phyloP scores from a whole-genome alignment of 2,329 filamentous ascomycete species.

The Thelonectria discophora region DNA sequence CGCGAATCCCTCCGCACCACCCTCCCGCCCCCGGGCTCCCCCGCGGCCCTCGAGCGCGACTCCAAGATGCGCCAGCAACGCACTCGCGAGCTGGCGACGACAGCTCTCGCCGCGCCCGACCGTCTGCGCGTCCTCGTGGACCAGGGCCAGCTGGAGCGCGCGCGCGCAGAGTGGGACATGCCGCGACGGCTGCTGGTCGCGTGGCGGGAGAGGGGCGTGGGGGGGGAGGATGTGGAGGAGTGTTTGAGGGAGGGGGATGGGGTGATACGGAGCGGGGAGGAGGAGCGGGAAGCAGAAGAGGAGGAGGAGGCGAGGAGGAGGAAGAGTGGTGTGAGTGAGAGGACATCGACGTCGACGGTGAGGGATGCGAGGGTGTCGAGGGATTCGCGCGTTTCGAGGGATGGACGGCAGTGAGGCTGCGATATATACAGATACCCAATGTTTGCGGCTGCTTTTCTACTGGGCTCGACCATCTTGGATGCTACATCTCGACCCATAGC shows the following conservation, averaged over 20 bases:
- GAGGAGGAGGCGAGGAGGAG: constrained; percentile 1
- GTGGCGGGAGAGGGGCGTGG: constrained; percentile 65
- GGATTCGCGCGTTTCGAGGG: constrained; percentile 27
- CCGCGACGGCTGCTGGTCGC: constrained; percentile 59
- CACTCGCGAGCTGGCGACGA: constrained; percentile 66
- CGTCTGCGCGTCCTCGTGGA: constrained; percentile 65
- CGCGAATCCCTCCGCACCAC: constrained; percentile 59
- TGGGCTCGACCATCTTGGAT: too few species aligned
- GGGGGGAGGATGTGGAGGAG: constrained; percentile 62
- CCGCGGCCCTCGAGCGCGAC: constrained; percentile 47
- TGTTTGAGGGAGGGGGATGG: constrained; percentile 65
- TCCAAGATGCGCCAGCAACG: constrained; percentile 47
- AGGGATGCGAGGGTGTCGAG: constrained; percentile 24
- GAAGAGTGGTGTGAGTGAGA: constrained; percentile 31
- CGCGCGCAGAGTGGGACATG: constrained; percentile 65
- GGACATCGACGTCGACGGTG: constrained; percentile 29
- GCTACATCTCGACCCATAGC: not conserved
- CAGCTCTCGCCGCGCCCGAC: constrained; percentile 69
- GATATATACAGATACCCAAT: constrained; percentile 34
- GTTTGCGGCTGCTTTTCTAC: constrained; percentile 8
- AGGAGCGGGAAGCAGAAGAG: constrained; percentile 1
- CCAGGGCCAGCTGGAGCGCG: constrained; percentile 69
- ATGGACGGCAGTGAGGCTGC: constrained; percentile 26
- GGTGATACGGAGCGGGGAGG: constrained; percentile 47
- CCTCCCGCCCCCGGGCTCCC: constrained; percentile 57